phyloP scores from a whole-genome alignment of 768 basidiomycete species.

The Xerocomus potaroensis region DNA sequence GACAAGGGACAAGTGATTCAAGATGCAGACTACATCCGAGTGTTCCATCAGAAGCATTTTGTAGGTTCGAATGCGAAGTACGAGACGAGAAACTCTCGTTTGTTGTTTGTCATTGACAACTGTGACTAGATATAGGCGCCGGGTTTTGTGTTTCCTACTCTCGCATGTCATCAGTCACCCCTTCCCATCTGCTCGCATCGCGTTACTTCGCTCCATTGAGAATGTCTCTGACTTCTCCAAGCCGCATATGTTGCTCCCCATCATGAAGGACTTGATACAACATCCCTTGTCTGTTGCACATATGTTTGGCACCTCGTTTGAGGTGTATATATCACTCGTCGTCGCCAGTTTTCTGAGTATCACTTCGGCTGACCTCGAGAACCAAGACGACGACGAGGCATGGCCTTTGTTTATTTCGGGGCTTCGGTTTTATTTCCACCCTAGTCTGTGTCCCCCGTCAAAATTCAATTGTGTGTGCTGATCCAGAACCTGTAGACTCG shows the following conservation, averaged over 20 bases:
- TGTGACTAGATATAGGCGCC: conserved; percentile 56
- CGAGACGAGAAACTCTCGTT: conserved; percentile 25
- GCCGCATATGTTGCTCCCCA: conserved; percentile 54
- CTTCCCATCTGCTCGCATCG: conserved; percentile 42
- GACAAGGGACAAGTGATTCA: conserved; percentile 53
- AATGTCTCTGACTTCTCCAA: conserved; percentile 40
- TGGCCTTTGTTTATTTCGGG: conserved; percentile 52
- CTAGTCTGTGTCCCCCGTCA: conserved; percentile 37
- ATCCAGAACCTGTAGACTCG: conserved; percentile 32
- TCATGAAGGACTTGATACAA: conserved; percentile 41
- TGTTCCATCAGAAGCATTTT: conserved; percentile 59
- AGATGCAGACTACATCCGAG: conserved; percentile 53
- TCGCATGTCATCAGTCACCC: conserved; percentile 71
- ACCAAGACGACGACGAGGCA: conserved; percentile 30
- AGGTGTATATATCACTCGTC: conserved; percentile 29
- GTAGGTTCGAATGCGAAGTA: conserved; percentile 44
- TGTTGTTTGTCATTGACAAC: conserved; percentile 19
- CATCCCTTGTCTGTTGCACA: conserved; percentile 23
- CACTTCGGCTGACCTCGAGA: conserved; percentile 42
- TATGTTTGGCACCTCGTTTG: conserved; percentile 37
- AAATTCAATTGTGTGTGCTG: not conserved
- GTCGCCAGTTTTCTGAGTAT: conserved; percentile 53
- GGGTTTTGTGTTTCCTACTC: conserved; percentile 69
- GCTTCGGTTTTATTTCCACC: conserved; percentile 41
- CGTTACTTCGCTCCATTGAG: conserved; percentile 47